A percentile compares a stretch with the other conserved stretches of the same genome.
phyloP scores from a whole-genome alignment of 2,329 filamentous ascomycete genomes.

The Corynespora cassiicola region DNA sequence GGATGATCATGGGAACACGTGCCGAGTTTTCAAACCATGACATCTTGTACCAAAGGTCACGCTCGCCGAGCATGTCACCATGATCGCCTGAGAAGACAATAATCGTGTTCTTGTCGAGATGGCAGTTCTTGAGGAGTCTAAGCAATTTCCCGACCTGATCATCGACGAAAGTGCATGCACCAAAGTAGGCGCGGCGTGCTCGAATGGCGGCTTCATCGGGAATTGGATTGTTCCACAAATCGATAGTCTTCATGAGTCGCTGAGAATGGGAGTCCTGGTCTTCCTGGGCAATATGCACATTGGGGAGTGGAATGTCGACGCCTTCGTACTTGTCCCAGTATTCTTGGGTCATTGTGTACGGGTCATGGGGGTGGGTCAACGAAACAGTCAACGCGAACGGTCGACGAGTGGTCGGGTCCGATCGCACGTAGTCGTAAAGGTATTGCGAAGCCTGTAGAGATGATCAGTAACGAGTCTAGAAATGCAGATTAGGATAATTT shows the following conservation, averaged over 20 bases:
- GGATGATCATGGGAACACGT: constrained; percentile 85
- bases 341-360: constrained; percentile 91
- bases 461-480: too few relatives aligned
- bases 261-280: constrained; percentile 87
- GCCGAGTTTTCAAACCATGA: constrained; percentile 92
- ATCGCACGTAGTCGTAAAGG: constrained; percentile 87
- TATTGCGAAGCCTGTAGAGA: constrained; percentile 76
- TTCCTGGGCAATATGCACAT: constrained; percentile 78
- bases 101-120: constrained; percentile 84
- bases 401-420: constrained; percentile 69
- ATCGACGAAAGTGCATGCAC: constrained; percentile 91
- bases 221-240: constrained; percentile 84
- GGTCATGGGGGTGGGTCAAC: constrained; percentile 92
- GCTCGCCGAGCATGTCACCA: constrained; percentile 94
- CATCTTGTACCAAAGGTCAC: constrained; percentile 97
- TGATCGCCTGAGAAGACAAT: constrained; percentile 93
- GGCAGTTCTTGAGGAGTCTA: constrained; percentile 77
- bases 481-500: too few relatives aligned
- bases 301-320: constrained; percentile 84
- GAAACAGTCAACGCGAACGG: constrained; percentile 92
- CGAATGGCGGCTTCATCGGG: constrained; percentile 85
- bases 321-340: constrained; percentile 93
- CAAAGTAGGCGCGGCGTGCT: constrained; percentile 88
- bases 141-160: constrained; percentile 88
- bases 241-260: constrained; percentile 84